These are phyloP conservation scores for Chalciporus chontae DNA, from an alignment of 768 basidiomycete species.

Conservation along the genomic window DNA sequence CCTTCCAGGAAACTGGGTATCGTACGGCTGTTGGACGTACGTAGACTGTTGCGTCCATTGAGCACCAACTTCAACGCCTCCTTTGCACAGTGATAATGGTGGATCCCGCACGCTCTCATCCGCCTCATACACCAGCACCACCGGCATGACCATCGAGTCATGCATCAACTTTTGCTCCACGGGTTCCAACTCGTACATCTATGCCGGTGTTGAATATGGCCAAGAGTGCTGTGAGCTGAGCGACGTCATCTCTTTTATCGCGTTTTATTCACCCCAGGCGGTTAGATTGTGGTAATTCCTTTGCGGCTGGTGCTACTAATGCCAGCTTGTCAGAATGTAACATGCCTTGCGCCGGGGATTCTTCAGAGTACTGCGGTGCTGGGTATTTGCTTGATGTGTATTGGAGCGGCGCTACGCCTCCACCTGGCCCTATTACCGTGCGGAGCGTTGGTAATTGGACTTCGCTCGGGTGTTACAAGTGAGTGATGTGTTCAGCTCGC, in stretches of 20 bases:
- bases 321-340: slow-evolving; percentile 53
- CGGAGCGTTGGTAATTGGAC: slow-evolving; percentile 60
- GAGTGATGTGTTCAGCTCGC: slow-evolving; percentile 10
- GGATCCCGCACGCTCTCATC: slow-evolving; percentile 57
- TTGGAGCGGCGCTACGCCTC: slow-evolving; percentile 56
- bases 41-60: slow-evolving; percentile 15
- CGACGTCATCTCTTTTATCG: background rate
- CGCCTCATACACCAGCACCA: slow-evolving; percentile 41
- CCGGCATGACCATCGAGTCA: slow-evolving; percentile 58
- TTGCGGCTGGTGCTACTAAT: slow-evolving; percentile 44
- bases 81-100: slow-evolving; percentile 46
- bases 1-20: slow-evolving; percentile 55
- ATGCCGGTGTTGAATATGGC: slow-evolving; percentile 68
- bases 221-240: slow-evolving; percentile 57
- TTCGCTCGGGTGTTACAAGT: slow-evolving; percentile 77
- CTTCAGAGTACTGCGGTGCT: slow-evolving; percentile 58
- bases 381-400: slow-evolving; percentile 58
- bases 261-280: background rate
- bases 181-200: slow-evolving; percentile 42
- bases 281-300: slow-evolving; percentile 60
- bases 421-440: slow-evolving; percentile 50
- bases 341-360: slow-evolving; percentile 57
- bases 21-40: slow-evolving; percentile 61
- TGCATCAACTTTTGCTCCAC: slow-evolving; percentile 44
- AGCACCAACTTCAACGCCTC: slow-evolving; percentile 5